Evolutionary conservation across 2,329 filamentous ascomycete genomes (phyloP).

Genomic region (Aureobasidium zeae): DNA sequence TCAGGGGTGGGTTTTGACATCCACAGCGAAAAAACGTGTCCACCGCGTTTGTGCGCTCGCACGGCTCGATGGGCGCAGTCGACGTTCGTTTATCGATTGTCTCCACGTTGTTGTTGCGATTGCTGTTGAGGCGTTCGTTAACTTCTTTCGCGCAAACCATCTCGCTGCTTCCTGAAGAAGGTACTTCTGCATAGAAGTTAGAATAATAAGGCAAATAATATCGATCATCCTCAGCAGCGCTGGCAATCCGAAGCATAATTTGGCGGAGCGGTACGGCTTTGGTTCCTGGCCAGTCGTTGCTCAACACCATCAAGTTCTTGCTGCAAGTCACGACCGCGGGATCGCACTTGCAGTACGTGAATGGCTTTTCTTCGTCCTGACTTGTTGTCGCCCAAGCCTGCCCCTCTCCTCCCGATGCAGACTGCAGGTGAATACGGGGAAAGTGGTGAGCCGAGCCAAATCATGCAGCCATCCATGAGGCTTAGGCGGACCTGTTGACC

Average conservation of each 20-base stretch:
- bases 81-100: slow-evolving; percentile 13
- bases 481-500: neutral
- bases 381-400: too few relatives aligned
- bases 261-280: too few relatives aligned
- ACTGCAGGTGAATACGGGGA: neutral
- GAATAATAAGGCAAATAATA: too few relatives aligned
- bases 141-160: slow-evolving; percentile 8
- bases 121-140: slow-evolving; percentile 4
- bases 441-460: slow-evolving; percentile 7
- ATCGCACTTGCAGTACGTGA: neutral
- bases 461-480: neutral
- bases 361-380: neutral
- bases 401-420: too few relatives aligned
- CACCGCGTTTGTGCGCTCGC: slow-evolving; percentile 1
- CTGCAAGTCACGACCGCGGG: neutral
- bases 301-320: neutral
- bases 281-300: neutral
- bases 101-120: slow-evolving; percentile 8
- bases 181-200: too few relatives aligned
- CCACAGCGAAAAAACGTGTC: slow-evolving; percentile 11
- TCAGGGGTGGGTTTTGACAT: slow-evolving; percentile 13
- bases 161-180: slow-evolving; percentile 1
- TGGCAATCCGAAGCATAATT: neutral
- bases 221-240: too few relatives aligned
- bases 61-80: neutral